Evolutionary conservation across 83 land plant species (phyloP).

Genomic region (Picea abies): DNA sequence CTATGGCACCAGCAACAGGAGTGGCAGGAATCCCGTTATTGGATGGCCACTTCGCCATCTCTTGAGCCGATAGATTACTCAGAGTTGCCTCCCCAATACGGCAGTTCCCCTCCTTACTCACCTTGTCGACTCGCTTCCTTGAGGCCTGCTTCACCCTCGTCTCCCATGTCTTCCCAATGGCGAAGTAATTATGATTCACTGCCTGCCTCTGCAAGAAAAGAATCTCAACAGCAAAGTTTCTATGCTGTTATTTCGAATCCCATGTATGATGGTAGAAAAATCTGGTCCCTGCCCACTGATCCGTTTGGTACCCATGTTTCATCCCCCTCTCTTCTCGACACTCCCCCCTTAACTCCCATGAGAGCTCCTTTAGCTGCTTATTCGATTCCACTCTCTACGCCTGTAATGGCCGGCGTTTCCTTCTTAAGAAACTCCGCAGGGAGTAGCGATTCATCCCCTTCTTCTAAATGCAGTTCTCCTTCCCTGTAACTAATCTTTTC

Average conservation of each 20-base stretch:
- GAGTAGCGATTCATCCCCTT: no score
- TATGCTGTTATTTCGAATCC: no score
- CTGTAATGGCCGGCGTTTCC: neutral
- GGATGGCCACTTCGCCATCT: neutral
- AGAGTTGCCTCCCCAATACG: neutral
- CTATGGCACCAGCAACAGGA: no score
- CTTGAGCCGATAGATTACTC: neutral
- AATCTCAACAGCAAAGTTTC: no score
- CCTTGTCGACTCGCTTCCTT: neutral
- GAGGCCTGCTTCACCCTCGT: neutral
- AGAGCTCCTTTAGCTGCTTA: neutral
- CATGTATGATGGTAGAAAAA: neutral
- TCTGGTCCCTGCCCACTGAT: neutral
- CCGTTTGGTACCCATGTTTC: neutral
- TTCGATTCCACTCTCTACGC: neutral
- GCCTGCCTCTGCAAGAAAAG: no score
- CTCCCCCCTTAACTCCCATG: constrained; percentile 4
- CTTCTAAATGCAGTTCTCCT: no score
- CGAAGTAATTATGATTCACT: no score
- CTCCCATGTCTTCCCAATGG: neutral
- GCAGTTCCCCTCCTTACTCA: neutral
- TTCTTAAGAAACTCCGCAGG: neutral
- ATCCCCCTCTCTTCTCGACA: neutral
- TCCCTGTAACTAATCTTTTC: no score
- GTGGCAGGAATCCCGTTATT: neutral